A percentile compares a stretch with the other conserved stretches of the same genome.
These are phyloP conservation scores for Elaeis guineensis DNA, from an alignment of 176 grass and related monocot species.

Conservation along the genomic window DNA sequence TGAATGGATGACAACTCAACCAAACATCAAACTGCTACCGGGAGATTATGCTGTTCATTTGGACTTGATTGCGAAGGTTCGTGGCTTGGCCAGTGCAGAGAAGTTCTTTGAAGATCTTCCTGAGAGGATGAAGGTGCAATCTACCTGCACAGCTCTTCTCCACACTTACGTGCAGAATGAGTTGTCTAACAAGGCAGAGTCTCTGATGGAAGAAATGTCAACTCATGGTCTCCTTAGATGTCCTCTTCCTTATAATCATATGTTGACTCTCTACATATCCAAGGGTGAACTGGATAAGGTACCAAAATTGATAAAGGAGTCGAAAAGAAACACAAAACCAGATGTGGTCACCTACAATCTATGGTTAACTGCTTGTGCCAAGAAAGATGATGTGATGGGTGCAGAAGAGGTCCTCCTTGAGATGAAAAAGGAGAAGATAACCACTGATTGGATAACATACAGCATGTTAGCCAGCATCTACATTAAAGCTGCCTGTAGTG, in stretches of 20 bases:
- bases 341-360: slow-evolving; percentile 74
- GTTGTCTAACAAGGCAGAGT: slow-evolving; percentile 48
- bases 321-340: slow-evolving; percentile 45
- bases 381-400: slow-evolving; percentile 36
- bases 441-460: slow-evolving; percentile 69
- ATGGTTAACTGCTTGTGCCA: slow-evolving; percentile 60
- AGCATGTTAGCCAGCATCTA: slow-evolving; percentile 67
- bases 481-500: slow-evolving; percentile 40
- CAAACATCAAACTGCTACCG: slow-evolving; percentile 54
- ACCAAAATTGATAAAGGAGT: slow-evolving; percentile 42
- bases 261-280: slow-evolving; percentile 72
- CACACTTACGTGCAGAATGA: slow-evolving; percentile 55
- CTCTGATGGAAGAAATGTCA: slow-evolving; percentile 65
- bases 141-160: slow-evolving; percentile 60
- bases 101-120: slow-evolving; percentile 95
- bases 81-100: slow-evolving; percentile 52
- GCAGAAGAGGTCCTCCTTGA: slow-evolving; percentile 44
- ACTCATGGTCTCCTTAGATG: slow-evolving; percentile 40
- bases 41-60: slow-evolving; percentile 84
- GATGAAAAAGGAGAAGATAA: slow-evolving; percentile 42
- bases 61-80: slow-evolving; percentile 73
- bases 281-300: slow-evolving; percentile 42
- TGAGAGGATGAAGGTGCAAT: slow-evolving; percentile 54
- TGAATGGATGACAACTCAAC: slow-evolving; percentile 80
- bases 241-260: slow-evolving; percentile 72